Conservation (phyloP, 805 yeast species). For the Tetrapisispora taiwanensis region DNA sequence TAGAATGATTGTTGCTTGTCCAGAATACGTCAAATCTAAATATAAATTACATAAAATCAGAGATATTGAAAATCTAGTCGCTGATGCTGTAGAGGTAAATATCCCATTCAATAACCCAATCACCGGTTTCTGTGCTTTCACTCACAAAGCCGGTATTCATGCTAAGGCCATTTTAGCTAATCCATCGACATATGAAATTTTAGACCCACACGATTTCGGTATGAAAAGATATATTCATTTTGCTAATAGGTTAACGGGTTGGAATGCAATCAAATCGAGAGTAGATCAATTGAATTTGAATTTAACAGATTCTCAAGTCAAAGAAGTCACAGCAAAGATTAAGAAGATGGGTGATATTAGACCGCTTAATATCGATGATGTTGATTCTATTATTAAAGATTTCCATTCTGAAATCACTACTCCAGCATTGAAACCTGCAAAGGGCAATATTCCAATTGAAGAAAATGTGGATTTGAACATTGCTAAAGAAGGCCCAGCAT, state of each 20-base stretch:
- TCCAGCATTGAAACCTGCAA: conserved; percentile 8
- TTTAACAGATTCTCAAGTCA: conserved; percentile 85
- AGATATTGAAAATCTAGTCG: conserved; percentile 90
- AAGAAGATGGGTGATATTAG: conserved; percentile 92
- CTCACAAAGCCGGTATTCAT: conserved; percentile 98
- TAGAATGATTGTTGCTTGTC: conserved; percentile 96
- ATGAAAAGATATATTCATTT: conserved; percentile 92
- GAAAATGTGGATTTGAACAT: conserved; percentile 5
- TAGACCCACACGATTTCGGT: conserved; percentile 92
- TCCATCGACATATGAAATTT: conserved; percentile 94
- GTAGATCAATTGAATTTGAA: conserved; percentile 92
- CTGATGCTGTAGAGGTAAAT: conserved; percentile 94
- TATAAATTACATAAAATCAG: conserved; percentile 92
- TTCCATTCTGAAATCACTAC: conserved; percentile 55
- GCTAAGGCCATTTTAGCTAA: conserved; percentile 97
- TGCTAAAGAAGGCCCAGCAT: conserved; percentile 8
- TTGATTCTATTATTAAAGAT: conserved; percentile 90
- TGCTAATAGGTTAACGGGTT: conserved; percentile 95
- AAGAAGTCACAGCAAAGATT: conserved; percentile 89
- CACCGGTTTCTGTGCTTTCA: conserved; percentile 98
- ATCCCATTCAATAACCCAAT: conserved; percentile 97
- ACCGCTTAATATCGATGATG: conserved; percentile 90
- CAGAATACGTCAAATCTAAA: conserved; percentile 89
- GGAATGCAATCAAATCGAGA: conserved; percentile 98
- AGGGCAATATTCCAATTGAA: not conserved